Base-by-base conservation (phyloP, 2,329 filamentous ascomycete species). In the Magnaporthiopsis rhizophila region DNA sequence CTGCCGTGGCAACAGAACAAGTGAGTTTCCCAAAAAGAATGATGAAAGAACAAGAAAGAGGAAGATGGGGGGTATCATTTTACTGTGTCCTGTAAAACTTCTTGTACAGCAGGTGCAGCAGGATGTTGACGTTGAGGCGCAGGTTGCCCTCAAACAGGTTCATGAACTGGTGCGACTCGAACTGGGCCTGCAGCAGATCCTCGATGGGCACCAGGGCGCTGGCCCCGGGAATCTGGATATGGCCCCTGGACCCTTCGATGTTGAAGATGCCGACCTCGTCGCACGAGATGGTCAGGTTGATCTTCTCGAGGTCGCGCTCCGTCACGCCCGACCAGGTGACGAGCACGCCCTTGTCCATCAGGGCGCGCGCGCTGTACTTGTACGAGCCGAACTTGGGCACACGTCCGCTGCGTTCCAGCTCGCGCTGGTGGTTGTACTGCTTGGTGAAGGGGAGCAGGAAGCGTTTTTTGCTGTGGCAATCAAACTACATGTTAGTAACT, bases 341-440 rank as follows among this genome's bases (percentile, higher is more conserved):
- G 21, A 99, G 82, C 8, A 98, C 95, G 64, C 95, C 95, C 79
- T 97, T 97, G 73, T 98, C 94, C 2, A 88, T 89, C 9, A 99
- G 86, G 62, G 90, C 88, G 62, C 92, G 89, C 4, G 92, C 93
- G 64, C 90, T 94, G 80, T 99, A 99, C 80, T 98, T 98, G 86
- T 90, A 99, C 53, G 91, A 96, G 67, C 96, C 95, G 74, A 99
- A 99, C 75, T 97, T 97, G 76, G 96, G 96, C 63, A 96, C 91
- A 62, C 94, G 91, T 34, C 95, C 95, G 9, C 90, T 89, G 65
- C 92, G 89, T 73, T 97, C 92, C 38, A 99, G 87, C 78, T 99
- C 95, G 69, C 92, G 89, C 79, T 98, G 92, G 77, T 99, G 95
- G 76, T 97, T 96, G 86, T 97, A 99, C 76, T 99, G 95, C 73